Evolutionary conservation across 768 basidiomycete species (phyloP).

Genomic region (Dictyophora rubrovolvata): DNA sequence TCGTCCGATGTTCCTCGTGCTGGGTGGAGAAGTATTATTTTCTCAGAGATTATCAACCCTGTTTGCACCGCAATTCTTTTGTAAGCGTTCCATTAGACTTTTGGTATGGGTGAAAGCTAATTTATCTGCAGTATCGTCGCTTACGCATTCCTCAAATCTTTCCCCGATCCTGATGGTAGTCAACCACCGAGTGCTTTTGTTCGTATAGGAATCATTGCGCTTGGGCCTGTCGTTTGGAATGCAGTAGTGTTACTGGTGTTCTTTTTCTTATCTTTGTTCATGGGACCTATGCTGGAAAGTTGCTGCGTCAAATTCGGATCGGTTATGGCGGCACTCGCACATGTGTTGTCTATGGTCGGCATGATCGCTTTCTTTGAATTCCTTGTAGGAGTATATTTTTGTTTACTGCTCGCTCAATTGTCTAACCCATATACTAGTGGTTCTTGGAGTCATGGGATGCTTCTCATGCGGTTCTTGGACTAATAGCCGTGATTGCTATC

Average conservation of each 20-base stretch:
- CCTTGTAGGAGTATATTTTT: conserved; percentile 50
- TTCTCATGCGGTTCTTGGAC: conserved; percentile 91
- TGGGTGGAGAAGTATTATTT: conserved; percentile 70
- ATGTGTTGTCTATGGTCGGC: conserved; percentile 72
- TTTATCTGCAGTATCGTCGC: conserved; percentile 38
- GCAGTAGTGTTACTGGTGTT: conserved; percentile 73
- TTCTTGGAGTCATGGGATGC: conserved; percentile 94
- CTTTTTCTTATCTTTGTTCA: conserved; percentile 87
- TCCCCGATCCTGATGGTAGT: conserved; percentile 53
- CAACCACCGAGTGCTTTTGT: conserved; percentile 75
- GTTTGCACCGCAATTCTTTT: conserved; percentile 69
- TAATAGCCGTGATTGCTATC: conserved; percentile 81
- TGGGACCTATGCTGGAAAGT: conserved; percentile 80
- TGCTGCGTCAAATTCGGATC: conserved; percentile 81
- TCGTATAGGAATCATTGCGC: conserved; percentile 76
- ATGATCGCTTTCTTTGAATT: conserved; percentile 90
- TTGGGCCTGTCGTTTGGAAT: conserved; percentile 95
- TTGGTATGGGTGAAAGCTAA: not conserved
- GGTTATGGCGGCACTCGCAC: conserved; percentile 87
- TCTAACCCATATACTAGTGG: conserved; percentile 46
- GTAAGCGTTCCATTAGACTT: not conserved
- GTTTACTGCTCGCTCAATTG: conserved; percentile 6
- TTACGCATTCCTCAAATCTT: conserved; percentile 91
- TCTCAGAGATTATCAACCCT: conserved; percentile 77
- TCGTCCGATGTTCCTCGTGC: conserved; percentile 93